Evolutionary conservation across 371 early-diverging fungal species (phyloP).

Genomic region (Mortierella sp.): DNA sequence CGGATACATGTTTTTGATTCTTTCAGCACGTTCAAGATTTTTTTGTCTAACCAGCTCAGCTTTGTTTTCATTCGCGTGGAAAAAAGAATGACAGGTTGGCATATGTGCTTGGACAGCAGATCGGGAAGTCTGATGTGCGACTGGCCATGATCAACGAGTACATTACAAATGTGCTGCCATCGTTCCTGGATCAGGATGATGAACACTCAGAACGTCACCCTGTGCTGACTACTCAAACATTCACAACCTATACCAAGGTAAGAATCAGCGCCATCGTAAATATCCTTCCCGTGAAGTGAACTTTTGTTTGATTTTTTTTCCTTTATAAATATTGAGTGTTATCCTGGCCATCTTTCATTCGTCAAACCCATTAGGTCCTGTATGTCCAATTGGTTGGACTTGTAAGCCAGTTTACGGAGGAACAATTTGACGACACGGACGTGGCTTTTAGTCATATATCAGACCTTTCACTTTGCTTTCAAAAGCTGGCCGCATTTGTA

Average conservation of each 20-base stretch:
- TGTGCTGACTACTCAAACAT: conserved; percentile 62
- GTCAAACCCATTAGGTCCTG: conserved; percentile 58
- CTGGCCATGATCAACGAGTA: conserved; percentile 63
- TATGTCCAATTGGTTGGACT: conserved; percentile 65
- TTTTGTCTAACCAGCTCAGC: conserved; percentile 29
- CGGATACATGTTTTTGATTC: not conserved
- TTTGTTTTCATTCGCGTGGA: conserved; percentile 30
- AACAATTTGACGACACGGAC: conserved; percentile 55
- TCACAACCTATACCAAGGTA: conserved; percentile 67
- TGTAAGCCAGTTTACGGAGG: conserved; percentile 58
- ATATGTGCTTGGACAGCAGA: conserved; percentile 62
- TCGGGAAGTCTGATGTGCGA: conserved; percentile 62
- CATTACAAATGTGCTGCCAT: conserved; percentile 61
- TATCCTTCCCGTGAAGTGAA: no score
- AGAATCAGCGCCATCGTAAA: not conserved
- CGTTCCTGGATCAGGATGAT: conserved; percentile 60
- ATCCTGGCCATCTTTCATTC: not conserved
- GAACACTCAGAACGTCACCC: conserved; percentile 63
- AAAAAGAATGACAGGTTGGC: conserved; percentile 42
- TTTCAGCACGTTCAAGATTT: not conserved
- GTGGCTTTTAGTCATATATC: conserved; percentile 59
- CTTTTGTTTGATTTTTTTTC: not conserved
- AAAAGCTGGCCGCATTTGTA: conserved; percentile 66
- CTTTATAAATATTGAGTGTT: not conserved
- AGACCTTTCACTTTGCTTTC: conserved; percentile 67